phyloP scores from a whole-genome alignment of 768 basidiomycete species.

The Leccinellum luteum region DNA sequence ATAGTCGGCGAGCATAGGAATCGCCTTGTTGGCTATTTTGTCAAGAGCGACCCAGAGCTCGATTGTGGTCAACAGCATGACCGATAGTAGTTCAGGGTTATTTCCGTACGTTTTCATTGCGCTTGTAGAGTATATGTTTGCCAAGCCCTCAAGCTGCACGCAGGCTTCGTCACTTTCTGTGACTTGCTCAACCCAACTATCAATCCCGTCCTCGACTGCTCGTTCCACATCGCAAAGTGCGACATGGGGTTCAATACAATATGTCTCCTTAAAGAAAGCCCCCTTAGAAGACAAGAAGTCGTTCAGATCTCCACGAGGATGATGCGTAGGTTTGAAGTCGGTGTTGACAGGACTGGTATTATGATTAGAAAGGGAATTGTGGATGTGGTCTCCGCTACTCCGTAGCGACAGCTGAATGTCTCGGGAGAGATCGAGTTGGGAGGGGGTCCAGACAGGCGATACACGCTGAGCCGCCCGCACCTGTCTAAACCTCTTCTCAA shows the following conservation, averaged over 20 bases:
- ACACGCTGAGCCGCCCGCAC: constrained; percentile 28
- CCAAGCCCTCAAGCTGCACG: constrained; percentile 19
- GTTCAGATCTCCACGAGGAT: constrained; percentile 1
- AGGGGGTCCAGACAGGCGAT: constrained; percentile 32
- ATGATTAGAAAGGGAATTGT: not conserved
- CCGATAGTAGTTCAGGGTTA: constrained; percentile 38
- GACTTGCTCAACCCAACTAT: constrained; percentile 29
- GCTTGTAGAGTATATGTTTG: constrained; percentile 25
- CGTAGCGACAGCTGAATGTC: not conserved
- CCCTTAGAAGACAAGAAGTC: constrained; percentile 2
- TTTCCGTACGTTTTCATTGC: constrained; percentile 26
- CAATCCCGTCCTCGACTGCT: constrained; percentile 29
- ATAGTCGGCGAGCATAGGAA: constrained; percentile 30
- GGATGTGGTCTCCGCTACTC: not conserved
- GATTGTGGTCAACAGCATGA: constrained; percentile 38
- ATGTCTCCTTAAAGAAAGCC: constrained; percentile 6
- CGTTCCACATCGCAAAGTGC: constrained; percentile 38
- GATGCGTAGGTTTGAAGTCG: constrained; percentile 4
- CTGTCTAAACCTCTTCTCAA: constrained; percentile 36
- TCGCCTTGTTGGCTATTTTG: constrained; percentile 13
- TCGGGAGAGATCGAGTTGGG: not conserved
- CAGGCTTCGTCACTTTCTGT: constrained; percentile 2
- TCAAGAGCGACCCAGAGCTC: constrained; percentile 41
- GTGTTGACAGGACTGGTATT: not conserved
- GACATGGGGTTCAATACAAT: constrained; percentile 7